Percentiles rank a stretch among this genome's conserved stretches.
phyloP scores from a whole-genome alignment of 2,329 filamentous ascomycete species.

The Fusarium haematococcum region DNA sequence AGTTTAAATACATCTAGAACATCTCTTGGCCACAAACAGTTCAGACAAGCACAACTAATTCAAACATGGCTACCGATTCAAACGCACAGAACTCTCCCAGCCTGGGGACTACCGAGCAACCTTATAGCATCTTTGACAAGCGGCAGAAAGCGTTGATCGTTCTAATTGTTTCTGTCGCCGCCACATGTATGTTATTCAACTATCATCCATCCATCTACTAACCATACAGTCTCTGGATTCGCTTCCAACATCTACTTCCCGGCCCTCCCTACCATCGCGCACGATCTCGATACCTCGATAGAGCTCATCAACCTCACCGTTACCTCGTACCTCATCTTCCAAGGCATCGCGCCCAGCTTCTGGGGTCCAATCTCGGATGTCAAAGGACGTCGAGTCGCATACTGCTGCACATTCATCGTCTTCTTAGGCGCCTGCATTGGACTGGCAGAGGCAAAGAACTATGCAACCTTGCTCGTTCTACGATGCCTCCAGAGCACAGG shows the following conservation, averaged over 20 bases:
- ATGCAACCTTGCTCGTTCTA: slow-evolving; percentile 57
- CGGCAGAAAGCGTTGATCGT: slow-evolving; percentile 62
- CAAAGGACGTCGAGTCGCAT: slow-evolving; percentile 58
- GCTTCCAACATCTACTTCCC: slow-evolving; percentile 63
- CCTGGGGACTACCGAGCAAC: slow-evolving; percentile 31
- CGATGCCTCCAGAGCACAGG: slow-evolving; percentile 61
- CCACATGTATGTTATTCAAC: slow-evolving; percentile 57
- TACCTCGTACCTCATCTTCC: slow-evolving; percentile 64
- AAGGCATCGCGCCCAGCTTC: slow-evolving; percentile 65
- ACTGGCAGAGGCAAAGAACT: slow-evolving; percentile 57
- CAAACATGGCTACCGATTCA: neutral
- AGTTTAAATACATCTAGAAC: neutral
- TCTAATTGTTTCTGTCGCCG: slow-evolving; percentile 59
- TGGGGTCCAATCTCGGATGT: slow-evolving; percentile 62
- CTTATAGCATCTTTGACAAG: slow-evolving; percentile 63
- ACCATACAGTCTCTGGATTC: slow-evolving; percentile 52
- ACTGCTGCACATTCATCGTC: slow-evolving; percentile 58
- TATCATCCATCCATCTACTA: slow-evolving; percentile 3
- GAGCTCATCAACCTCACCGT: slow-evolving; percentile 57
- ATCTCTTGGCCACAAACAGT: neutral
- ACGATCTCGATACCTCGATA: slow-evolving; percentile 55
- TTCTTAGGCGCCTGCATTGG: slow-evolving; percentile 61
- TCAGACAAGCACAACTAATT: neutral
- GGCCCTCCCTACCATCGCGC: slow-evolving; percentile 57
- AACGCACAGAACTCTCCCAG: neutral